These are phyloP conservation scores for Tanacetum coccineum DNA, from an alignment of 129 eudicot species.

Conservation along the genomic window DNA sequence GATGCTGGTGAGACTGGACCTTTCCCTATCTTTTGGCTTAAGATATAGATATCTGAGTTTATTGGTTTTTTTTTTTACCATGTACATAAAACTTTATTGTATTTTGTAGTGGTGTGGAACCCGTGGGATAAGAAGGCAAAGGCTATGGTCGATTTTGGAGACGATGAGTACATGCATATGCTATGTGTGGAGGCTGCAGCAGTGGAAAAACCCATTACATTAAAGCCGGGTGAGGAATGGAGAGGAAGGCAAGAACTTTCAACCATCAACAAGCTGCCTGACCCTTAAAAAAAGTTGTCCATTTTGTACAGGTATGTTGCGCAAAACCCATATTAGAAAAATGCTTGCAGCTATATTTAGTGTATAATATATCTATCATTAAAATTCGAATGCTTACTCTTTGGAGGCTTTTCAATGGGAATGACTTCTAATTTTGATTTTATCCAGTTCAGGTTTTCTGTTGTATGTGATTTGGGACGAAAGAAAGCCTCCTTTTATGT, in stretches of 20 bases:
- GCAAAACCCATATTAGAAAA: constrained; percentile 6
- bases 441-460: constrained; percentile 19
- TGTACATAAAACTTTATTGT: not conserved
- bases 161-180: constrained; percentile 40
- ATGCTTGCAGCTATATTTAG: not conserved
- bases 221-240: constrained; percentile 52
- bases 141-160: constrained; percentile 40
- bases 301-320: constrained; percentile 30
- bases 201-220: constrained; percentile 35
- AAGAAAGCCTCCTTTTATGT: constrained; percentile 1
- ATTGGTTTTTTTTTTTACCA: not conserved
- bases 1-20: constrained; percentile 71
- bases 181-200: constrained; percentile 45
- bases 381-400: not conserved
- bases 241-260: constrained; percentile 45
- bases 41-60: not conserved
- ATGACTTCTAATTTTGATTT: not conserved
- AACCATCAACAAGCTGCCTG: constrained; percentile 30
- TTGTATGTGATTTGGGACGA: constrained; percentile 18
- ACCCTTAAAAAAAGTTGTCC: constrained; percentile 19
- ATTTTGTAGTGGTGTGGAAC: constrained; percentile 41
- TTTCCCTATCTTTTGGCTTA: not conserved
- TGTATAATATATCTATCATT: not conserved
- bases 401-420: not conserved
- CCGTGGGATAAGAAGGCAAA: constrained; percentile 48